phyloP scores from a whole-genome alignment of 345 rosid species.

The Sisymbrium irio region DNA sequence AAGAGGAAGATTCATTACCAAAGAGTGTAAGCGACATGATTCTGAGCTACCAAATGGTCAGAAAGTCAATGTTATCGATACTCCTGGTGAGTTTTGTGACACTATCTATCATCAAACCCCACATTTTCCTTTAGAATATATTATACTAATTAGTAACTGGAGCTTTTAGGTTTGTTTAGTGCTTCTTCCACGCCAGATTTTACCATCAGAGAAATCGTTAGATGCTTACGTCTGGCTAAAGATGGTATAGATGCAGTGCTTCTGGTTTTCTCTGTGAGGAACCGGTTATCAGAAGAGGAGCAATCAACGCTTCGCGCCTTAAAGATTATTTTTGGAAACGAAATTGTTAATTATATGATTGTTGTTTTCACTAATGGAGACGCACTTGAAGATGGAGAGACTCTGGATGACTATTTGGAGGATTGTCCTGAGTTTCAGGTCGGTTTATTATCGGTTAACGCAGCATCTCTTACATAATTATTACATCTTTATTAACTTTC shows the following conservation, averaged over 20 bases:
- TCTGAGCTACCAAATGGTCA: conserved; percentile 55
- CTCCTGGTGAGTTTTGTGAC: conserved; percentile 59
- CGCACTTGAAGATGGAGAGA: conserved; percentile 14
- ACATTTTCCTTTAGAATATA: not conserved
- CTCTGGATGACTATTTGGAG: conserved; percentile 26
- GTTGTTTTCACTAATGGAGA: conserved; percentile 36
- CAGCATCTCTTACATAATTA: not conserved
- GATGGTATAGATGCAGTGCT: conserved; percentile 32
- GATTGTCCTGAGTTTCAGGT: conserved; percentile 8
- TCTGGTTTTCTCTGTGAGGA: conserved; percentile 29
- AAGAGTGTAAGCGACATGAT: conserved; percentile 17
- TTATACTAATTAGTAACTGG: not conserved
- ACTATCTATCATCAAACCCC: not conserved
- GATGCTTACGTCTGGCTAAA: conserved; percentile 23
- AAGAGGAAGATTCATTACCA: conserved; percentile 31
- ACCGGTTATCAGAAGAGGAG: conserved; percentile 32
- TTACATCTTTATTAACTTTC: not conserved
- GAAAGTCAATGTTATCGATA: conserved; percentile 73
- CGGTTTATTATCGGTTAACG: not conserved
- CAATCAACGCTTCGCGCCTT: conserved; percentile 14
- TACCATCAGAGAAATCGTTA: conserved; percentile 26
- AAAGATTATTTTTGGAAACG: conserved; percentile 21
- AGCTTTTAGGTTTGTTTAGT: conserved; percentile 32
- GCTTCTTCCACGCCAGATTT: conserved; percentile 18
- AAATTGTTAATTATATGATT: conserved; percentile 26